These are phyloP conservation scores for Pseudogymnoascus sp. DNA, from an alignment of 2,329 filamentous ascomycete species.

Conservation along the genomic window DNA sequence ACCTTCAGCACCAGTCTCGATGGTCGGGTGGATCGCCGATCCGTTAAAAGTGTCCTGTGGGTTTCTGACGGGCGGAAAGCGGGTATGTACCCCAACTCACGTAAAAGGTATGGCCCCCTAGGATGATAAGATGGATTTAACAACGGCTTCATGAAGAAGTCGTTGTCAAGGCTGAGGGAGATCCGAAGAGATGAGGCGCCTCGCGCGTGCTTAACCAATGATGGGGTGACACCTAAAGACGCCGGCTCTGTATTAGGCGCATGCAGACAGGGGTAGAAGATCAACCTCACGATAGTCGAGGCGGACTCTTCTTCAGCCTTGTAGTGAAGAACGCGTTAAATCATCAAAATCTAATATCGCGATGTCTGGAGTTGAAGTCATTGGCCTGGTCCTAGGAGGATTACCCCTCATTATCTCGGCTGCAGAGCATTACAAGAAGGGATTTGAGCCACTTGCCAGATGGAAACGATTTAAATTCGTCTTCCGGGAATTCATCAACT, in stretches of 20 bases:
- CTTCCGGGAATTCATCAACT: constrained; percentile 19
- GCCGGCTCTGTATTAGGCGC: background rate
- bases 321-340: background rate
- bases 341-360: background rate
- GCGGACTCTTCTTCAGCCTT: background rate
- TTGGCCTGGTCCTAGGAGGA: constrained; percentile 18
- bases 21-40: background rate
- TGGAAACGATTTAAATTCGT: constrained; percentile 20
- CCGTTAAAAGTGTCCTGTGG: background rate
- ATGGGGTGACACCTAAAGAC: background rate
- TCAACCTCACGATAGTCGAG: background rate
- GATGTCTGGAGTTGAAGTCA: constrained; percentile 21
- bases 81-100: background rate
- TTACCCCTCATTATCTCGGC: constrained; percentile 19
- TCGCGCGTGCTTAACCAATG: background rate
- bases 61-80: background rate
- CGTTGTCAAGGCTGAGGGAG: background rate
- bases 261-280: background rate
- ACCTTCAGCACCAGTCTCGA: background rate
- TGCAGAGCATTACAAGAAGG: constrained; percentile 20
- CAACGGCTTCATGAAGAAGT: background rate
- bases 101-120: background rate
- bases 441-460: constrained; percentile 19
- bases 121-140: background rate
- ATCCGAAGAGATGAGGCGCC: background rate